These are phyloP conservation scores for Mortierella sp. DNA, from an alignment of 371 early-diverging fungal genomes.

Conservation along the genomic window DNA sequence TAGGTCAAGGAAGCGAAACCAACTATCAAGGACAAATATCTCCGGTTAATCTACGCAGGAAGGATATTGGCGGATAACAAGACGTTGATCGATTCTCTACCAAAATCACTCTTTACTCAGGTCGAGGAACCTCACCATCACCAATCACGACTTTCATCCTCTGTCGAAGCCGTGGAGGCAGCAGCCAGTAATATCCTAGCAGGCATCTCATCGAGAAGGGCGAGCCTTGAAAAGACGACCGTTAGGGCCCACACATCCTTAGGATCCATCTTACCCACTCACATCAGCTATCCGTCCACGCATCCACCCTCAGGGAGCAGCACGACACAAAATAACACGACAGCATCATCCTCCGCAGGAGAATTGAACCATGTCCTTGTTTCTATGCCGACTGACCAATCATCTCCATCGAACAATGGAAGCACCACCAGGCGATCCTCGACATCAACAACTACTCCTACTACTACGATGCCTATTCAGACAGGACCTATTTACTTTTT, in stretches of 20 bases:
- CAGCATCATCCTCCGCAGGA: not conserved
- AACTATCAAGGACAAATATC: constrained; percentile 55
- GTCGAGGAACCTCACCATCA: constrained; percentile 26
- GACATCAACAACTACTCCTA: constrained; percentile 9
- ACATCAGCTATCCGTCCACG: constrained; percentile 12
- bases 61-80: constrained; percentile 58
- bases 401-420: constrained; percentile 7
- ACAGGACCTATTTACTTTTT: constrained; percentile 53
- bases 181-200: constrained; percentile 38
- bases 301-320: not conserved
- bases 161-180: constrained; percentile 43
- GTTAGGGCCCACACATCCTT: constrained; percentile 27
- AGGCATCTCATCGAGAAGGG: constrained; percentile 34
- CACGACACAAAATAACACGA: not conserved
- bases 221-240: constrained; percentile 8
- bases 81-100: constrained; percentile 44
- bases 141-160: constrained; percentile 33
- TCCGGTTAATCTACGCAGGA: constrained; percentile 68
- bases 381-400: constrained; percentile 14
- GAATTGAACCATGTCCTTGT: constrained; percentile 11
- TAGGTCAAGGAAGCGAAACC: constrained; percentile 54
- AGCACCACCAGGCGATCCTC: too few relatives aligned
- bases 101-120: constrained; percentile 42
- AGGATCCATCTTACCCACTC: constrained; percentile 41
- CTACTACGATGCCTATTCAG: constrained; percentile 49